Percentiles rank a stretch among this genome's conserved stretches.
phyloP scores from a whole-genome alignment of 345 rosid genomes.

The Bretschneidera sinensis region DNA sequence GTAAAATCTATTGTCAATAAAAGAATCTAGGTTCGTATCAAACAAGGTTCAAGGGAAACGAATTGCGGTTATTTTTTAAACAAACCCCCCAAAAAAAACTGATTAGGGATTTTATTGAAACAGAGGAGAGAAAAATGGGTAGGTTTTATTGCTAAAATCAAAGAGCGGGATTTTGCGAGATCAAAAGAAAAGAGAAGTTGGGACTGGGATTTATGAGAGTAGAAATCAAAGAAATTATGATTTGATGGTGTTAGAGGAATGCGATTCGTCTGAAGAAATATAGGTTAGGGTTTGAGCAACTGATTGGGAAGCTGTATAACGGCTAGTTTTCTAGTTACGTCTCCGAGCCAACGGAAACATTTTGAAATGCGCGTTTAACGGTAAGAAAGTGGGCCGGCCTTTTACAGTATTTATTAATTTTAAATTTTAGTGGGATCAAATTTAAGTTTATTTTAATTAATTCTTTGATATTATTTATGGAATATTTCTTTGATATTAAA shows the following conservation, averaged over 20 bases:
- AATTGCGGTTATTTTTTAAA: too few relatives aligned
- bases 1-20: neutral
- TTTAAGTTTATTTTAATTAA: too few relatives aligned
- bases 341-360: conserved; percentile 21
- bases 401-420: neutral
- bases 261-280: neutral
- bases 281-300: conserved; percentile 7
- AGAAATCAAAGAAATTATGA: neutral
- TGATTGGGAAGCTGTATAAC: conserved; percentile 19
- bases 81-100: too few relatives aligned
- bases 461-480: too few relatives aligned
- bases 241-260: neutral
- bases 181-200: neutral
- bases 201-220: neutral
- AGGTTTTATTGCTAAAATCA: neutral
- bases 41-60: neutral
- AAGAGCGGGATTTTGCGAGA: neutral
- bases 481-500: too few relatives aligned
- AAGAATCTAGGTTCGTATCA: neutral
- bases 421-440: too few relatives aligned
- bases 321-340: conserved; percentile 33
- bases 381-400: neutral
- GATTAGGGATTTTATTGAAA: too few relatives aligned
- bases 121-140: neutral
- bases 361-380: conserved; percentile 22